Evolutionary conservation across 305 asterid genomes (phyloP).

Genomic region (Fraxinus platypoda): DNA sequence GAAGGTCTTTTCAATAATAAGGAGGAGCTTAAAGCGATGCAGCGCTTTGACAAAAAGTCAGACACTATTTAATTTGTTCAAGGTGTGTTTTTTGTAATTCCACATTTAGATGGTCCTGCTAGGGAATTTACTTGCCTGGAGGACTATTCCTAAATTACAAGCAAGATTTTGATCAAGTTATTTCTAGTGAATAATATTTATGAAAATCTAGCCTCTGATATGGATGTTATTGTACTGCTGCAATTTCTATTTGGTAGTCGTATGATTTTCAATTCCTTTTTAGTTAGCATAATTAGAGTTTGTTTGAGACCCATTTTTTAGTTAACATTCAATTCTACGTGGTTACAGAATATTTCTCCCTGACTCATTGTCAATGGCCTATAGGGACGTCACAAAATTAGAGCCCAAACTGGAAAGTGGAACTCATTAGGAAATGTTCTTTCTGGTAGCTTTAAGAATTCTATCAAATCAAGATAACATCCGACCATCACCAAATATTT

Average conservation of each 20-base stretch:
- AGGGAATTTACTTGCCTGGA: neutral
- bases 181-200: neutral
- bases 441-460: neutral
- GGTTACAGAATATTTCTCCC: neutral
- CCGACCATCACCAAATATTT: neutral
- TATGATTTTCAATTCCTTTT: neutral
- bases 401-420: neutral
- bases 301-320: too few relatives aligned
- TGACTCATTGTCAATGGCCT: neutral
- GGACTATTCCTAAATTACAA: neutral
- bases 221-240: neutral
- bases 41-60: constrained; percentile 87
- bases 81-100: constrained; percentile 45
- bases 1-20: constrained; percentile 81
- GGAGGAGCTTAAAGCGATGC: constrained; percentile 96
- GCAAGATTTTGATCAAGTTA: neutral
- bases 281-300: too few relatives aligned
- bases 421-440: neutral
- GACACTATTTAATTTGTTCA: constrained; percentile 86
- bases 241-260: too few relatives aligned
- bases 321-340: neutral
- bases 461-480: neutral
- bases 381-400: neutral
- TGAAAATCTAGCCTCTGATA: neutral
- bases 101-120: neutral